phyloP scores from a whole-genome alignment of 73 alveolate species.

The Blepharisma stoltei region DNA sequence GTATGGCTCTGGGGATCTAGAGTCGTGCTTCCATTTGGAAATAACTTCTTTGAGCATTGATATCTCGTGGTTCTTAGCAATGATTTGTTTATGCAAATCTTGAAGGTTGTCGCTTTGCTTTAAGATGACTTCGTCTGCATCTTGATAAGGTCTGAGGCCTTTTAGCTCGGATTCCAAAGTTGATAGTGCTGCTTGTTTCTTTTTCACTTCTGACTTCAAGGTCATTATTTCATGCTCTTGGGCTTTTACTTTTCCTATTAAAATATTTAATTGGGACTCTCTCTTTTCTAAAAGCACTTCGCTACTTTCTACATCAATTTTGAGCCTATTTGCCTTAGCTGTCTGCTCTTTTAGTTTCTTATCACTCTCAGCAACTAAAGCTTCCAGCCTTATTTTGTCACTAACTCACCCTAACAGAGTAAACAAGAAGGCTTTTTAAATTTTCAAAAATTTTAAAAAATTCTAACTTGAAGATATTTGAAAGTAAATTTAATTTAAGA shows the following conservation, averaged over 20 bases:
- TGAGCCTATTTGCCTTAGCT: not conserved
- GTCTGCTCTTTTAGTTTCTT: no score
- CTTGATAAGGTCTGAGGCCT: constrained; percentile 11
- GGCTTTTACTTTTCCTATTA: not conserved
- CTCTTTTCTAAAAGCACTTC: not conserved
- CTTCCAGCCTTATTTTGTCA: no score
- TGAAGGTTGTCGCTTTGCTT: not conserved
- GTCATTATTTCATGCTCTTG: constrained; percentile 8
- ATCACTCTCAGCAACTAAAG: no score
- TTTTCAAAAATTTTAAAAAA: no score
- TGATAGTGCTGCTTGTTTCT: not conserved
- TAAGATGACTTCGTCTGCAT: not conserved
- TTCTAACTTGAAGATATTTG: no score
- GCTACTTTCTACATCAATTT: not conserved
- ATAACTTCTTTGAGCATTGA: not conserved
- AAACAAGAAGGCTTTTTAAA: no score
- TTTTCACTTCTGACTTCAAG: not conserved
- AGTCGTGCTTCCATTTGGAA: no score
- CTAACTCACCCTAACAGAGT: no score
- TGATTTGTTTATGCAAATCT: not conserved
- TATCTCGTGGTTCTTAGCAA: not conserved
- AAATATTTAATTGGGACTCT: constrained; percentile 9
- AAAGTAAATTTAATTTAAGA: no score
- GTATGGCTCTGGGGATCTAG: no score
- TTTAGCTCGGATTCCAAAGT: not conserved